These are phyloP conservation scores for Tetrapisispora iriomotensis DNA, from an alignment of 805 yeast genomes.

Conservation along the genomic window DNA sequence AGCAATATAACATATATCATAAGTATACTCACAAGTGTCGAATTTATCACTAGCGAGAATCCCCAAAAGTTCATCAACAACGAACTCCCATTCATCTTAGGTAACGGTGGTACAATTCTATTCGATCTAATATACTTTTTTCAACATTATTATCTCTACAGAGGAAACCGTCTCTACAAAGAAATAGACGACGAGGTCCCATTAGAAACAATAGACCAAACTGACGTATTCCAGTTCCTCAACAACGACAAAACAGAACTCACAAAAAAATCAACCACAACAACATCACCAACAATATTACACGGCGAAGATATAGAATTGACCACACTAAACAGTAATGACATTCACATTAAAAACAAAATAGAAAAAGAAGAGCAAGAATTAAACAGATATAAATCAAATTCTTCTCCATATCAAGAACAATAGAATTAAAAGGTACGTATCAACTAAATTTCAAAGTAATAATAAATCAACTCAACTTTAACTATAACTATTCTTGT, in stretches of 20 bases:
- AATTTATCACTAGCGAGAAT: conserved; percentile 34
- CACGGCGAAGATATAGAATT: conserved; percentile 1
- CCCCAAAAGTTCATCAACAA: conserved; percentile 43
- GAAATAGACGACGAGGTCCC: neutral
- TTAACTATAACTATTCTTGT: too few species aligned
- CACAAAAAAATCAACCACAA: neutral
- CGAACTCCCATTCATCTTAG: conserved; percentile 75
- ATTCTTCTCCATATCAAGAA: too few species aligned
- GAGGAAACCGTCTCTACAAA: conserved; percentile 2
- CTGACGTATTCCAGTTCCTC: neutral
- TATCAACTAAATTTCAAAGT: too few species aligned
- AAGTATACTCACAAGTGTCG: conserved; percentile 61
- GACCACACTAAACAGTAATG: conserved; percentile 1
- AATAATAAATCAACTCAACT: too few species aligned
- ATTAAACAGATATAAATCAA: neutral
- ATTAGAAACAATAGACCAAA: neutral
- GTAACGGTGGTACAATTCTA: conserved; percentile 74
- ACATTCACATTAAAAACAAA: neutral
- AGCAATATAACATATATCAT: conserved; percentile 72
- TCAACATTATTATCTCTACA: conserved; percentile 35
- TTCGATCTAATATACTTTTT: conserved; percentile 67
- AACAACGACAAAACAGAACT: too few species aligned
- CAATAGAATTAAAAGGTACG: too few species aligned
- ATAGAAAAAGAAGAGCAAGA: conserved; percentile 3
- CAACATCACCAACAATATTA: neutral